phyloP scores from a whole-genome alignment of 176 grass and related monocot species.

The Chloris gayana region DNA sequence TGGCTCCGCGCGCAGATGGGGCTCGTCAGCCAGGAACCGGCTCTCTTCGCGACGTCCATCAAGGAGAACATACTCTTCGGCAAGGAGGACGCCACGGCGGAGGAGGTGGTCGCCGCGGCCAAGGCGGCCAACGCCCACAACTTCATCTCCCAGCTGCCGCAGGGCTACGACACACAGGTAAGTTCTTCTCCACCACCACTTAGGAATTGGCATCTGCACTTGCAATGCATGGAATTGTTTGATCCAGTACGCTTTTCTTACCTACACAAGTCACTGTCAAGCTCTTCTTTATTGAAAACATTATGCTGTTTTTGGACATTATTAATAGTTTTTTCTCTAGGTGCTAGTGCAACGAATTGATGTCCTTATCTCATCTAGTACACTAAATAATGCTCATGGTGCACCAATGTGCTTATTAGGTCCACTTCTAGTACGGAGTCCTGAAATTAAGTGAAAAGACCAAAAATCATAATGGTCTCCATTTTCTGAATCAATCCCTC shows the following conservation, averaged over 20 bases:
- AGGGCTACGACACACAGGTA: constrained; percentile 92
- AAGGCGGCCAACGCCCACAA: constrained; percentile 94
- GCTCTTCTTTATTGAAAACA: neutral
- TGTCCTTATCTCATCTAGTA: no score
- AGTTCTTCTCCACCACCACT: neutral
- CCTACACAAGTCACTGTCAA: constrained; percentile 35
- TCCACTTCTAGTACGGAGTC: neutral
- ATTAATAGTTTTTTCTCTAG: neutral
- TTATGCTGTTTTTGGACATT: neutral
- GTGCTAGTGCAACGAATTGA: neutral
- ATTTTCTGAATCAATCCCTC: neutral
- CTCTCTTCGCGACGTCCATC: constrained; percentile 91
- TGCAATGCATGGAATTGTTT: neutral
- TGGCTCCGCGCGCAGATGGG: constrained; percentile 93
- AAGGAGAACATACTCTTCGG: constrained; percentile 93
- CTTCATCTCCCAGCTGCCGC: constrained; percentile 93
- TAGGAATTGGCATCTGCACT: neutral
- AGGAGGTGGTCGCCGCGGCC: constrained; percentile 67
- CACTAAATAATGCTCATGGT: neutral
- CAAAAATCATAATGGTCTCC: neutral
- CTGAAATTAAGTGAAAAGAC: neutral
- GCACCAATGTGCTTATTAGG: neutral
- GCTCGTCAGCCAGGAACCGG: constrained; percentile 96
- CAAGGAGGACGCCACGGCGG: constrained; percentile 85
- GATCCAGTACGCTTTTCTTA: neutral